Conservation (phyloP, 768 basidiomycete genomes). For the Russula virescens region DNA sequence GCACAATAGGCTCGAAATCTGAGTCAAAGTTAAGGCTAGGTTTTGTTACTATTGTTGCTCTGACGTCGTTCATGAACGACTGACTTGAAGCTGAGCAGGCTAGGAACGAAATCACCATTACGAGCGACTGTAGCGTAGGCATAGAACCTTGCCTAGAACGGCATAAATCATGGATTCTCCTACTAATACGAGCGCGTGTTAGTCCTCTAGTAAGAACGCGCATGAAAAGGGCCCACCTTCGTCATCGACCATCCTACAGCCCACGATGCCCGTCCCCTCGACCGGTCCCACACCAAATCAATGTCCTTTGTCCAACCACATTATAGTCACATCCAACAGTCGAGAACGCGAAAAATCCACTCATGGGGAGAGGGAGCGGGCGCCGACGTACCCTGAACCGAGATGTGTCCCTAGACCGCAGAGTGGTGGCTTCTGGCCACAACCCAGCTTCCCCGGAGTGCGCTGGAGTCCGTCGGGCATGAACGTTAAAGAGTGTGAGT, state of each 20-base stretch:
- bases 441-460: slow-evolving; percentile 21
- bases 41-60: no score
- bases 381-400: slow-evolving; percentile 23
- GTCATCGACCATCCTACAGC: slow-evolving; percentile 22
- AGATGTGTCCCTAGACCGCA: slow-evolving; percentile 23
- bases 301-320: slow-evolving; percentile 14
- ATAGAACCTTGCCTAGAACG: not conserved
- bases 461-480: slow-evolving; percentile 24
- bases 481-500: no score
- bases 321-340: not conserved
- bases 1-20: no score
- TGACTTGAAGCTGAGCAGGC: no score
- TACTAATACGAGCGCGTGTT: not conserved
- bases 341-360: not conserved
- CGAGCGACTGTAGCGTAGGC: not conserved
- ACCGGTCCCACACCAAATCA: slow-evolving; percentile 17
- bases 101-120: not conserved
- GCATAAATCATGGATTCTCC: slow-evolving; percentile 3
- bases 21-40: no score
- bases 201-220: not conserved
- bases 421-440: slow-evolving; percentile 23
- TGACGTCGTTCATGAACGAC: no score
- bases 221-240: slow-evolving; percentile 3
- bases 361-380: no score
- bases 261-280: slow-evolving; percentile 13